Conservation (phyloP, 1,284 basidiomycete genomes). For the Peniophora sp. region DNA sequence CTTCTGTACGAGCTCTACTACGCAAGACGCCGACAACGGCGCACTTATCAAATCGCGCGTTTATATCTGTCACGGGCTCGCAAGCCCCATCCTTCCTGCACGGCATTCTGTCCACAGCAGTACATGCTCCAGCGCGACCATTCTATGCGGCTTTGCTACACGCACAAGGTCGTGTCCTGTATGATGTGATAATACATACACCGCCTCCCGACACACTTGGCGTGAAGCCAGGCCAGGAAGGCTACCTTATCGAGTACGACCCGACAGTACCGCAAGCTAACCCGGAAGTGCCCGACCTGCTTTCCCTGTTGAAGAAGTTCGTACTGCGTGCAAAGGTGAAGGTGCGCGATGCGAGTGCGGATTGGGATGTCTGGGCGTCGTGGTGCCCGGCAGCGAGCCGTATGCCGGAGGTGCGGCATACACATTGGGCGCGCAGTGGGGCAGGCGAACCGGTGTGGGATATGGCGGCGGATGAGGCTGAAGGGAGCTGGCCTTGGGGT, state of each 20-base stretch:
- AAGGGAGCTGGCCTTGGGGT: slow-evolving; percentile 52
- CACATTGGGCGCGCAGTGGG: slow-evolving; percentile 54
- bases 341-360: slow-evolving; percentile 65
- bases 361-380: slow-evolving; percentile 74
- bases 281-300: slow-evolving; percentile 51
- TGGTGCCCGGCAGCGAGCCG: slow-evolving; percentile 52
- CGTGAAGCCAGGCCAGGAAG: slow-evolving; percentile 25
- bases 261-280: slow-evolving; percentile 22
- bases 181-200: slow-evolving; percentile 84
- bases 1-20: slow-evolving; percentile 34
- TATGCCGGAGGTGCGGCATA: slow-evolving; percentile 34
- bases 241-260: slow-evolving; percentile 74
- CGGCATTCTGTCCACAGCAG: slow-evolving; percentile 69
- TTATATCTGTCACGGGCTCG: slow-evolving; percentile 75
- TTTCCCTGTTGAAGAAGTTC: slow-evolving; percentile 73
- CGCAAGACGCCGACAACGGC: slow-evolving; percentile 51
- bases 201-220: slow-evolving; percentile 25
- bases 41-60: slow-evolving; percentile 50
- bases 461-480: slow-evolving; percentile 14
- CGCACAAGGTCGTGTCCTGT: slow-evolving; percentile 85
- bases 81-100: slow-evolving; percentile 86
- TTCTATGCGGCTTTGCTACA: slow-evolving; percentile 81
- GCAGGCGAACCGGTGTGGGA: slow-evolving; percentile 67
- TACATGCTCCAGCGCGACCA: slow-evolving; percentile 42
- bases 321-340: slow-evolving; percentile 87